Evolutionary conservation across 148 eudicot species (phyloP).

Genomic region (Vaccinium darrowii): DNA sequence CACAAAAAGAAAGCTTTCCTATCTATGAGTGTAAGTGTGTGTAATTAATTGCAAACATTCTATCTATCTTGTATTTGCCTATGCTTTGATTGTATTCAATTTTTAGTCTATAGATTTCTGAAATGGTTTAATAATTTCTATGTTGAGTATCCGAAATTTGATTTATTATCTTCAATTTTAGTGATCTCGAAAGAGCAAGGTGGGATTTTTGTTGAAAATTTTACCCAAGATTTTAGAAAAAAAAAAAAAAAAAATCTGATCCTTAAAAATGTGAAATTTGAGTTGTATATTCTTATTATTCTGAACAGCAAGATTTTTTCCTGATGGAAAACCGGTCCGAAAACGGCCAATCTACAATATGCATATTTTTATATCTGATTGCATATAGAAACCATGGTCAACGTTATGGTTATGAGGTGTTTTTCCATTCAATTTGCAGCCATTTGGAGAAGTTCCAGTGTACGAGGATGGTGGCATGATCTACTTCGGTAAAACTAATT

Average conservation of each 20-base stretch:
- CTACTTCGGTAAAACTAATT: constrained; percentile 23
- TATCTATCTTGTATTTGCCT: not conserved
- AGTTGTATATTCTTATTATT: no score
- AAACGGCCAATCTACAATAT: no score
- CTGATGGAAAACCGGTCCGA: no score
- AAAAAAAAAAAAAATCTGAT: no score
- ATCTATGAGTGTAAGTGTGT: constrained; percentile 29
- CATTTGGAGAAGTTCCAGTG: constrained; percentile 34
- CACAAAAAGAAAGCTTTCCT: constrained; percentile 31
- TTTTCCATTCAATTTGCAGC: constrained; percentile 18
- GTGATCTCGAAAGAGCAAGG: no score
- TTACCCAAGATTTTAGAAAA: no score
- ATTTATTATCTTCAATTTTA: not conserved
- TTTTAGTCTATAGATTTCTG: no score
- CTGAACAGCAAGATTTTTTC: no score
- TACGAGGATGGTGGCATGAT: constrained; percentile 25
- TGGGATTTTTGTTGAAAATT: not conserved
- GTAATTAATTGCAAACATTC: not conserved
- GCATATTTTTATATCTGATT: no score
- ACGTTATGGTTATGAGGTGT: no score
- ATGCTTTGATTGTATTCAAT: not conserved
- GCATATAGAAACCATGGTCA: no score
- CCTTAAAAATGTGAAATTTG: no score
- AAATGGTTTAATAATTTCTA: not conserved
- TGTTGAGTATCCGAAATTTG: not conserved